Conservation (phyloP, 1,139 yeast genomes). For the Saccharomyces pastorianus region DNA sequence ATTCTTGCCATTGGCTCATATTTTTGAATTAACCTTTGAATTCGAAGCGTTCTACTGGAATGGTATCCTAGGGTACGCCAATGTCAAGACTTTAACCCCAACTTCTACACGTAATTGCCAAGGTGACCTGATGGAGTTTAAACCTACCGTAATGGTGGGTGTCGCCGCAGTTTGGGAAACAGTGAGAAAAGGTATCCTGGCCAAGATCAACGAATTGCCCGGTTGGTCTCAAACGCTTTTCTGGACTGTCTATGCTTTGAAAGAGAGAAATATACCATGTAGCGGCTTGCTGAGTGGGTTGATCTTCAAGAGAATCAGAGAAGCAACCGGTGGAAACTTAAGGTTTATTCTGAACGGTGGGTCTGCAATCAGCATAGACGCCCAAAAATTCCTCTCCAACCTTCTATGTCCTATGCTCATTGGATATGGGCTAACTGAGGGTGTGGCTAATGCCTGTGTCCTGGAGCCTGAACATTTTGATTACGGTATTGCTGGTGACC, state of each 20-base stretch:
- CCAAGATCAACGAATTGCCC: conserved; percentile 65
- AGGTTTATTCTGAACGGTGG: conserved; percentile 83
- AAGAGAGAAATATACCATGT: conserved; percentile 58
- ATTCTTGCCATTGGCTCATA: conserved; percentile 92
- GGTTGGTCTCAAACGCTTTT: conserved; percentile 66
- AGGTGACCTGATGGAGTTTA: conserved; percentile 80
- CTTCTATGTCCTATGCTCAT: conserved; percentile 81
- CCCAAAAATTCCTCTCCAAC: conserved; percentile 75
- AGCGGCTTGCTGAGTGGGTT: conserved; percentile 54
- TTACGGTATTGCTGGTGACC: conserved; percentile 70
- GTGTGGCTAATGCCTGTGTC: conserved; percentile 81
- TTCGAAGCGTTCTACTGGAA: conserved; percentile 47
- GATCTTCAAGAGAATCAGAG: conserved; percentile 80
- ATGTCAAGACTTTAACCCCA: conserved; percentile 84
- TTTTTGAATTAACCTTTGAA: conserved; percentile 87
- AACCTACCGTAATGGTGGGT: conserved; percentile 94
- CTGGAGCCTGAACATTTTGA: conserved; percentile 58
- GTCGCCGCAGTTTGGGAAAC: conserved; percentile 99
- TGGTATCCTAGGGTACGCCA: conserved; percentile 63
- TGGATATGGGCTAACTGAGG: conserved; percentile 96
- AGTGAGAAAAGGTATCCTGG: conserved; percentile 83
- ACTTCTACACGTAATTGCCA: conserved; percentile 73
- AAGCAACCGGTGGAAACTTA: conserved; percentile 91
- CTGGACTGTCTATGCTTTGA: conserved; percentile 76
- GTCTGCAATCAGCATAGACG: conserved; percentile 76